phyloP scores from a whole-genome alignment of 306 rosid species.

The Ceratonia siliqua region DNA sequence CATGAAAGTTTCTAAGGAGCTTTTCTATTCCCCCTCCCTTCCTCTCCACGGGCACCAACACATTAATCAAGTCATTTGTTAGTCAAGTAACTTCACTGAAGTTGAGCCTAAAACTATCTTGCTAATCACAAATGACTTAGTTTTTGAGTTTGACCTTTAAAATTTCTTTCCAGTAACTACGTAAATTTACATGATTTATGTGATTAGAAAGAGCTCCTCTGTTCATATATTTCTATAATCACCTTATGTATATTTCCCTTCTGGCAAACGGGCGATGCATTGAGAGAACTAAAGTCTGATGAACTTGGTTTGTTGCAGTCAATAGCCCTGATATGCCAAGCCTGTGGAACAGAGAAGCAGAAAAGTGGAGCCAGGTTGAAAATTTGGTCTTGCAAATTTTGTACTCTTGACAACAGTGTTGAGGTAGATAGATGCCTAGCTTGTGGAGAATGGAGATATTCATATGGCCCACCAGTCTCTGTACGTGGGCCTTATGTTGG shows the following conservation, averaged over 20 bases:
- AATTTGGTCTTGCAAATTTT: slow-evolving; percentile 65
- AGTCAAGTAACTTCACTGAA: not conserved
- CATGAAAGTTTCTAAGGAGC: not conserved
- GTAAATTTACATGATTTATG: not conserved
- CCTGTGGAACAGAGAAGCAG: slow-evolving; percentile 43
- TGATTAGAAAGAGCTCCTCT: slow-evolving; percentile 4
- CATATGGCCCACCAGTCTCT: slow-evolving; percentile 51
- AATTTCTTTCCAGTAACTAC: not conserved
- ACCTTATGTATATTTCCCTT: not conserved
- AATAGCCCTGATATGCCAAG: slow-evolving; percentile 45
- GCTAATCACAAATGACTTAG: not conserved
- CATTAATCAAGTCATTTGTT: not conserved
- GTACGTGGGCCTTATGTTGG: slow-evolving; percentile 38
- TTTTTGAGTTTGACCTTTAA: not conserved
- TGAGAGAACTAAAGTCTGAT: slow-evolving; percentile 1
- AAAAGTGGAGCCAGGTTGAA: slow-evolving; percentile 28
- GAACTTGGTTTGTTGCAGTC: slow-evolving; percentile 42
- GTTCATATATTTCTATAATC: not conserved
- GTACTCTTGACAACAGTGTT: slow-evolving; percentile 53
- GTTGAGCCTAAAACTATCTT: not conserved
- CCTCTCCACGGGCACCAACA: too few relatives aligned
- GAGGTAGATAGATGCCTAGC: slow-evolving; percentile 55
- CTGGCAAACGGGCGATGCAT: not conserved
- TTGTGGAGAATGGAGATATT: slow-evolving; percentile 65
- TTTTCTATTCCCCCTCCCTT: not conserved